phyloP scores from a whole-genome alignment of 2,329 filamentous ascomycete genomes.

The Fusarium agapanthi region DNA sequence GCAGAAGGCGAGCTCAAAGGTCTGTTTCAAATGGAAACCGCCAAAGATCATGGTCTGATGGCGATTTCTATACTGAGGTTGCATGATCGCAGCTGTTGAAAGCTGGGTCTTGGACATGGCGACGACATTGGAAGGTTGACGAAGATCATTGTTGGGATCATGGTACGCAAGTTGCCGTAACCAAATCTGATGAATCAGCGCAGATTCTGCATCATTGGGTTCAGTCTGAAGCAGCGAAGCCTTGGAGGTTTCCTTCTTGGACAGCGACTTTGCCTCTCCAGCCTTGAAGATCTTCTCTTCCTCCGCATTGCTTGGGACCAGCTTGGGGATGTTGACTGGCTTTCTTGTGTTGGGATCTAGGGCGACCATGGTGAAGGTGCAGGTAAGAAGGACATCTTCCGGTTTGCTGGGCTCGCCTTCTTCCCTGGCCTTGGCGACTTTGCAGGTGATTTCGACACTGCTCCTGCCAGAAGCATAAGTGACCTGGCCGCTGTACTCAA shows the following conservation, averaged over 20 bases:
- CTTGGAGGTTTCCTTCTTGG: conserved; percentile 39
- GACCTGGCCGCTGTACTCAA: conserved; percentile 71
- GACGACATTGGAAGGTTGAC: conserved; percentile 40
- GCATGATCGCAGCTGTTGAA: conserved; percentile 43
- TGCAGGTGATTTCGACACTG: conserved; percentile 77
- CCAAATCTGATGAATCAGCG: conserved; percentile 45
- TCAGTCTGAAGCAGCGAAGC: conserved; percentile 40
- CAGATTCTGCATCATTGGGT: conserved; percentile 42
- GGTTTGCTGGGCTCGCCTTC: conserved; percentile 62
- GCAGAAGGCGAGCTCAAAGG: conserved; percentile 45
- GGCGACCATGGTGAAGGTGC: conserved; percentile 48
- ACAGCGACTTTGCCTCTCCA: conserved; percentile 40
- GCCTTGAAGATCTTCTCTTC: conserved; percentile 42
- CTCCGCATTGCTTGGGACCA: conserved; percentile 39
- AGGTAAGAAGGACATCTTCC: conserved; percentile 56
- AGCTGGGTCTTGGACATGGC: conserved; percentile 43
- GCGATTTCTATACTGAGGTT: conserved; percentile 43
- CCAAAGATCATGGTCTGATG: conserved; percentile 46
- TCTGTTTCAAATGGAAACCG: conserved; percentile 45
- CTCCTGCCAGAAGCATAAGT: conserved; percentile 77
- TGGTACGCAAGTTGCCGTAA: conserved; percentile 43
- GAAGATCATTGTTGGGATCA: conserved; percentile 39
- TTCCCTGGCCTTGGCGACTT: conserved; percentile 73
- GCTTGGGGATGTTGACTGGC: conserved; percentile 39
- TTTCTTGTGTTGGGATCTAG: conserved; percentile 42